A percentile compares a stretch with the other conserved stretches of the same genome.
These are phyloP conservation scores for Spizellomyces punctatus DNA, from an alignment of 192 early-diverging fungal species.

Conservation along the genomic window DNA sequence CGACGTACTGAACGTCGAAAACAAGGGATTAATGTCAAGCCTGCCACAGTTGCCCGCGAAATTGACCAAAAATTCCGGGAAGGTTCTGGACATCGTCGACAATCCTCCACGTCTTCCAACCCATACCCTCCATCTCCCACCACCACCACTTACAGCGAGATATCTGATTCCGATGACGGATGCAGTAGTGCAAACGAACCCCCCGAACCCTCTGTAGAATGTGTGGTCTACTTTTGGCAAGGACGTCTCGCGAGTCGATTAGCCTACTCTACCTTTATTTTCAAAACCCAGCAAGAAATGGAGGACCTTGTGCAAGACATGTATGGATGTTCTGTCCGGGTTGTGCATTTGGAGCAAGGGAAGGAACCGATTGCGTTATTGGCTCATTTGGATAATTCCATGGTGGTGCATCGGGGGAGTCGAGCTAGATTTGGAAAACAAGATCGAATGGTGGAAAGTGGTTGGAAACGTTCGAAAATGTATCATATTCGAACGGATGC, in stretches of 20 bases:
- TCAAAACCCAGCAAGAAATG: conserved; percentile 52
- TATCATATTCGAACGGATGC: conserved; percentile 56
- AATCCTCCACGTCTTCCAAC: conserved; percentile 2
- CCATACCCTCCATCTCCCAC: background rate
- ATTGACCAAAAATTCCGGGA: conserved; percentile 11
- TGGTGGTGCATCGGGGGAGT: conserved; percentile 45
- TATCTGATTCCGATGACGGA: background rate
- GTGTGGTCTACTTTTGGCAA: conserved; percentile 62
- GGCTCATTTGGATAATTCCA: conserved; percentile 50
- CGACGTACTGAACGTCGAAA: conserved; percentile 14
- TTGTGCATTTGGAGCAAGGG: conserved; percentile 46
- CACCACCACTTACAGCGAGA: background rate
- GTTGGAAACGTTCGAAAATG: conserved; percentile 16
- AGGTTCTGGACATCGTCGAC: background rate
- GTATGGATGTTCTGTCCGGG: conserved; percentile 46
- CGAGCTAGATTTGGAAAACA: conserved; percentile 10
- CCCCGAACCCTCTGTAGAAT: conserved; percentile 38
- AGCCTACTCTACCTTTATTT: conserved; percentile 50
- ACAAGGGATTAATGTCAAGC: conserved; percentile 10
- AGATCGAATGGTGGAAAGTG: conserved; percentile 6
- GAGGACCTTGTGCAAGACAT: conserved; percentile 45
- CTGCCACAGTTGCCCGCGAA: background rate
- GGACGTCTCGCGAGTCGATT: conserved; percentile 37
- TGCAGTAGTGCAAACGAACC: background rate
- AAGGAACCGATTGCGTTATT: conserved; percentile 53